Percentiles rank a stretch among this genome's conserved stretches.
These are phyloP conservation scores for Tetrahymena borealis DNA, from an alignment of 73 alveolate genomes.

Conservation along the genomic window DNA sequence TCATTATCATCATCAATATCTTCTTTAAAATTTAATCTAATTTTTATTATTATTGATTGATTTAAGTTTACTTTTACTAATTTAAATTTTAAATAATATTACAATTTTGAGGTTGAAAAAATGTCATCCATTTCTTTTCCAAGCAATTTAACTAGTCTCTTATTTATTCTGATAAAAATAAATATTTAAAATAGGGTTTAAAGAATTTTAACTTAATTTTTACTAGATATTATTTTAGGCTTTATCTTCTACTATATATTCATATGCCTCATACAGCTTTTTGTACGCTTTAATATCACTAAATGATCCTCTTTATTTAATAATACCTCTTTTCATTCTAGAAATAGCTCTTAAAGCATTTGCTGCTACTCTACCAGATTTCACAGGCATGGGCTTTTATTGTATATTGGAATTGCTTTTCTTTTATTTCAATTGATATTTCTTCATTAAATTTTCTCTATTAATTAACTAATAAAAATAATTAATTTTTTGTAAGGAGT, in stretches of 20 bases:
- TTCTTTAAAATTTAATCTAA: not conserved
- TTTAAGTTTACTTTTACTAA: too few relatives aligned
- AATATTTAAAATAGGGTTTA: not conserved
- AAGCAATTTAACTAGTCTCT: not conserved
- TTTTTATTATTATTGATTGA: too few relatives aligned
- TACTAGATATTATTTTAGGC: not conserved
- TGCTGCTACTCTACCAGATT: not conserved
- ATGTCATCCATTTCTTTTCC: not conserved
- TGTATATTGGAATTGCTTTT: not conserved
- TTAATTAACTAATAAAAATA: not conserved
- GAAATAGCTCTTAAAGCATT: not conserved
- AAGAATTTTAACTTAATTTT: not conserved
- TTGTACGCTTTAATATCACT: not conserved
- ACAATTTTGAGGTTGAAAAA: not conserved
- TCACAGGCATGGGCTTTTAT: not conserved
- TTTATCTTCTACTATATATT: not conserved
- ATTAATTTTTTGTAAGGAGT: not conserved
- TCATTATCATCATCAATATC: not conserved
- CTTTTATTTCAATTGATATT: not conserved
- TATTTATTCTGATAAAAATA: not conserved
- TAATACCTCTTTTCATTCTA: not conserved
- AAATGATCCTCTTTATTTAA: not conserved
- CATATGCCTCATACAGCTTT: not conserved
- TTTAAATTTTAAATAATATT: not conserved
- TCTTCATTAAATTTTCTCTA: not conserved